These are phyloP conservation scores for Nemania sp. DNA, from an alignment of 2,329 filamentous ascomycete genomes.

Conservation along the genomic window DNA sequence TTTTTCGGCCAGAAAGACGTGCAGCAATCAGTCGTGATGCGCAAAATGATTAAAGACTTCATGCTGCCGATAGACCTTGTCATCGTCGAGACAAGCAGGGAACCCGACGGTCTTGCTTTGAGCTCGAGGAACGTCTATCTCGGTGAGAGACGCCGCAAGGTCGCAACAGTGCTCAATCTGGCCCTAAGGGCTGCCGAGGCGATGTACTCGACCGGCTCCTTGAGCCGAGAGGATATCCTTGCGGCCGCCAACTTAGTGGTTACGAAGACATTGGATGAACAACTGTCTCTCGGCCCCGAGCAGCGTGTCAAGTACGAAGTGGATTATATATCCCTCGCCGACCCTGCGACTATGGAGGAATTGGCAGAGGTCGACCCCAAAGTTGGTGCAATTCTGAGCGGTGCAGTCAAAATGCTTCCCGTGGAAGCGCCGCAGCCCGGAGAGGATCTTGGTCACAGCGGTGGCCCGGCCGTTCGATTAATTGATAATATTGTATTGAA, in stretches of 20 bases:
- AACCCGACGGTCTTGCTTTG: slow-evolving; percentile 85
- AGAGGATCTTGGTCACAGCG: slow-evolving; percentile 80
- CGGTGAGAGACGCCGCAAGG: slow-evolving; percentile 76
- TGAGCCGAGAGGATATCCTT: slow-evolving; percentile 74
- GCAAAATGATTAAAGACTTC: slow-evolving; percentile 88
- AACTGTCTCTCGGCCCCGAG: slow-evolving; percentile 68
- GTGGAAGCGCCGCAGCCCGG: slow-evolving; percentile 76
- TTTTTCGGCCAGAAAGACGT: slow-evolving; percentile 99
- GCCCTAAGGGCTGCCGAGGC: slow-evolving; percentile 78
- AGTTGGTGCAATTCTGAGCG: slow-evolving; percentile 86
- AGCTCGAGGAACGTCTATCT: slow-evolving; percentile 96
- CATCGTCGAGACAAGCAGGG: slow-evolving; percentile 80
- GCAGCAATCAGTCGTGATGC: slow-evolving; percentile 93
- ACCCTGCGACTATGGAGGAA: slow-evolving; percentile 86
- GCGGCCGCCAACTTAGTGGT: slow-evolving; percentile 74
- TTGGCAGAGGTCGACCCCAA: slow-evolving; percentile 75
- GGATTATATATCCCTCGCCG: slow-evolving; percentile 92
- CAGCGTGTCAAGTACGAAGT: slow-evolving; percentile 81
- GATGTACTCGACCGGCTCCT: slow-evolving; percentile 67
- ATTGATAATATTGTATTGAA: slow-evolving; percentile 92
- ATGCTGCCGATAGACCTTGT: slow-evolving; percentile 80
- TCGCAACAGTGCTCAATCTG: slow-evolving; percentile 78
- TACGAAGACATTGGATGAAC: slow-evolving; percentile 66
- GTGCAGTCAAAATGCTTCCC: slow-evolving; percentile 89
- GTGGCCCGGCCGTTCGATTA: slow-evolving; percentile 81